Base-by-base conservation (phyloP, 2,329 filamentous ascomycete species). In the Cercospora zeina region DNA sequence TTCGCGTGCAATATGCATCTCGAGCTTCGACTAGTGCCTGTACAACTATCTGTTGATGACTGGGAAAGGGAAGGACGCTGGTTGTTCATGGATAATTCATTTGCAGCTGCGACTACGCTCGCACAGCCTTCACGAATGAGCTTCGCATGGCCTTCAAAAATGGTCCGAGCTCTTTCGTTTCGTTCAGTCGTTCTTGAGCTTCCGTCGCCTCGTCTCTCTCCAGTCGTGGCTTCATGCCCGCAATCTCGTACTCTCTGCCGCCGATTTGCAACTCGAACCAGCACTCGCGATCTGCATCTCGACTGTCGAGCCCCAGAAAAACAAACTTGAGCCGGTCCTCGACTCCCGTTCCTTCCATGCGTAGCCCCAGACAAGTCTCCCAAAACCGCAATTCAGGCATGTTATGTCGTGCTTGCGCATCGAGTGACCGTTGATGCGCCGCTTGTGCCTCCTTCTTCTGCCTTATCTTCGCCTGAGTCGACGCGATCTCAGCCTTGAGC, bases 381-480 rank as follows among this genome's bases (percentile, higher is more conserved):
- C 95, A 99, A 74, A 97, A 97, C 69, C 93, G 90, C 50, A 99
- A 83, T 79, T 99, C 95, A 0, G 95, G 95, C 47, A 90, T 85
- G 77, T 99, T 97, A 77, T 93, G 90, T 34, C 91, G 86, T 58
- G 89, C 86, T 78, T 97, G 93, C 1, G 88, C 85, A 70, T 96
- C 91, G 37, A 96, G 81, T 69, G 91, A 87, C 65, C 85, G 83
- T 53, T 89, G 87, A 74, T 90, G 87, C 65, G 85, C 85, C 56
- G 86, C 82, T 77, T 92, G 89, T 11, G 88, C 87, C n/a, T 88
- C 87, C 21, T 89, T 78, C 42, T 85, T 83, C 31, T 84, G 80
- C 58, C 89, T 87, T 66, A 93, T 91, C 58, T 87, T 84, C 62
- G 82, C 82, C 71, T 92, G 88, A 4, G 88, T 86, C 64, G 87